Base-by-base conservation (phyloP, 805 yeast genomes). In the Grigorovia jiainica region DNA sequence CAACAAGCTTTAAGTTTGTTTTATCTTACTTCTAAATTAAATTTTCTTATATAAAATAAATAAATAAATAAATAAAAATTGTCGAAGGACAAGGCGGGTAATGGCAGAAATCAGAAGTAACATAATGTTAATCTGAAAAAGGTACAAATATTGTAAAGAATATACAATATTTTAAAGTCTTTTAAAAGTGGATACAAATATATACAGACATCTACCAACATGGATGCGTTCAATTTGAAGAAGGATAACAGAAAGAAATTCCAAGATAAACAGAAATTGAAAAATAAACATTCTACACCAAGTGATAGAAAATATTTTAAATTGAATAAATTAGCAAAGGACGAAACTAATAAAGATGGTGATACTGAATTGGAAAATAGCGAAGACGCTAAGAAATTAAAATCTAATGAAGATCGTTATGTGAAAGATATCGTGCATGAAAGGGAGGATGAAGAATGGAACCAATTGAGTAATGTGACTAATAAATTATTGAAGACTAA, bases 221-320 rank as follows among this genome's bases (percentile, higher is more conserved):
- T 57, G 61, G 61, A 56, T 39, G 47, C 55, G 2, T 57, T 43
- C 46, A 53, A 50, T 33, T 38, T 64, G 24, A 67, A 67, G 53
- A 49, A 56, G 31, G 72, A 66, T 46, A 67, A 67, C 45, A 52
- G 71, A 9, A 66, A 63, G 57, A 65, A 63, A 51, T 67, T 65
- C 44, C 67, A 61, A 42, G 72, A 67, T 42, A 67, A 65, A 45
- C 58, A 63, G 24, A 60, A 57, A 40, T 55, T 65, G 10, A 67
- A 67, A 42, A 51, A 64, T 4, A 61, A 55, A 17, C 72, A 67
- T 49, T 58, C 55, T 1, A 62, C 63, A 38, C 66, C 59, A 42
- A 64, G 61, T 50, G 67, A 53, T 47, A 58, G 50, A 47, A 66
- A 58, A 54, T 66, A 60, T 43, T 47, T 52, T 5, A 50, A 57